Evolutionary conservation across 148 eudicot species (phyloP).

Genomic region (Cornus florida): DNA sequence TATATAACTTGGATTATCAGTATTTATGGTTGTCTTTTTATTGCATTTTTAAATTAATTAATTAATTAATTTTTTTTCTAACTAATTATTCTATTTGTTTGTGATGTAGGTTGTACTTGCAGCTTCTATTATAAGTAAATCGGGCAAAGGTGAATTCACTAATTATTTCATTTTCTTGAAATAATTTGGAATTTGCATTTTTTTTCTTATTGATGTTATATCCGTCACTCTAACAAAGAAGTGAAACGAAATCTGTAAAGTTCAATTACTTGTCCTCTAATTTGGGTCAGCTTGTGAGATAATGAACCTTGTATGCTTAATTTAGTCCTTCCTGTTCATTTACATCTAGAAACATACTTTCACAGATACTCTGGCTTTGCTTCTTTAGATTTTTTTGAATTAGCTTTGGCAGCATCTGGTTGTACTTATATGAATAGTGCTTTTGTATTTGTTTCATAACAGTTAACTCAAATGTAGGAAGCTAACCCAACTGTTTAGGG

Average conservation of each 20-base stretch:
- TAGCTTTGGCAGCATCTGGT: not conserved
- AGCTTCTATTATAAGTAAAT: conserved; percentile 48
- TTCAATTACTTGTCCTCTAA: not conserved
- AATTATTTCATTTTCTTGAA: not conserved
- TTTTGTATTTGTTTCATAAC: no score
- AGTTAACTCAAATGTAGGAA: no score
- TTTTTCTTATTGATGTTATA: not conserved
- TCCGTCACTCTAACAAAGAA: not conserved
- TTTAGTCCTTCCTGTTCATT: not conserved
- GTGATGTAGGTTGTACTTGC: conserved; percentile 49
- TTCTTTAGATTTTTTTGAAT: not conserved
- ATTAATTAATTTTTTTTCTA: not conserved
- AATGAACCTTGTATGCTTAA: not conserved
- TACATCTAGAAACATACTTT: not conserved
- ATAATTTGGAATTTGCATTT: not conserved
- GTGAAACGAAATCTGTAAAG: not conserved
- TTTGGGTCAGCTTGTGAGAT: not conserved
- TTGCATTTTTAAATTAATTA: not conserved
- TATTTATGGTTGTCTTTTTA: no score
- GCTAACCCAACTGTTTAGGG: no score
- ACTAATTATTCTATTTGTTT: not conserved
- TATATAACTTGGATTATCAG: no score
- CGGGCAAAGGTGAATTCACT: conserved; percentile 38
- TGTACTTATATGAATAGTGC: not conserved
- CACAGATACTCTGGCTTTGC: not conserved